Conservation (phyloP, 2,329 filamentous ascomycete genomes). For the Pyricularia pennisetigena region DNA sequence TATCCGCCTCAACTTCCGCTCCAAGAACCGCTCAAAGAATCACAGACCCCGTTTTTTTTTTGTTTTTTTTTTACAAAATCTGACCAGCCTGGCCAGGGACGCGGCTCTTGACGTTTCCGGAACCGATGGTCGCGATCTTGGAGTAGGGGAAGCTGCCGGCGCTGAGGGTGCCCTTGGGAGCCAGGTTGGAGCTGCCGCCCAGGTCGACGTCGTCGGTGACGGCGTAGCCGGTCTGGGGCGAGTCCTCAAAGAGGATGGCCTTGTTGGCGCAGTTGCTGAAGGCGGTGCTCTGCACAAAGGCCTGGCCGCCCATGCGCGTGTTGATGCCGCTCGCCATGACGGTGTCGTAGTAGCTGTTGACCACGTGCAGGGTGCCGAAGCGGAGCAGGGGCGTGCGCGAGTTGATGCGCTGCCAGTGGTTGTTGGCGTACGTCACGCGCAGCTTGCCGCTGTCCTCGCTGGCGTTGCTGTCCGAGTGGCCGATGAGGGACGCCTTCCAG, state of each 20-base stretch:
- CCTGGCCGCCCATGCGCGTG: constrained; percentile 44
- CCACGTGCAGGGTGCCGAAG: constrained; percentile 55
- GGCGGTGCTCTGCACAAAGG: constrained; percentile 46
- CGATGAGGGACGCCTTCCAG: constrained; percentile 46
- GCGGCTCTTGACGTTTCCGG: constrained; percentile 31
- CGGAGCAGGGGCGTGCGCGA: constrained; percentile 53
- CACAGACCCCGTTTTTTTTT: no score
- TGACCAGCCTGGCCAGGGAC: constrained; percentile 28
- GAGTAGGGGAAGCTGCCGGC: constrained; percentile 36
- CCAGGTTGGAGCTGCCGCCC: constrained; percentile 35
- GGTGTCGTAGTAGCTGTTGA: constrained; percentile 34
- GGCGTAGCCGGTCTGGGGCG: constrained; percentile 28
- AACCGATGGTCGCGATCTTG: constrained; percentile 40
- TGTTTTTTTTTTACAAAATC: constrained; percentile 23
- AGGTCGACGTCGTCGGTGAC: constrained; percentile 30
- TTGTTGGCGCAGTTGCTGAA: constrained; percentile 31
- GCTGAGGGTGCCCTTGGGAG: constrained; percentile 38
- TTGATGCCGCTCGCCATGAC: constrained; percentile 39
- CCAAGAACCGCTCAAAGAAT: no score
- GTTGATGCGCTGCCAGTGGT: constrained; percentile 56
- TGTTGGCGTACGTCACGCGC: constrained; percentile 56
- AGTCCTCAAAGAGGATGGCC: constrained; percentile 28
- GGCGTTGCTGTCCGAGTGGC: constrained; percentile 49
- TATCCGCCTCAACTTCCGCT: no score
- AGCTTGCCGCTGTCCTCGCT: constrained; percentile 51